Evolutionary conservation across 1,284 basidiomycete species (phyloP).

Genomic region (Trichosporon asahii): DNA sequence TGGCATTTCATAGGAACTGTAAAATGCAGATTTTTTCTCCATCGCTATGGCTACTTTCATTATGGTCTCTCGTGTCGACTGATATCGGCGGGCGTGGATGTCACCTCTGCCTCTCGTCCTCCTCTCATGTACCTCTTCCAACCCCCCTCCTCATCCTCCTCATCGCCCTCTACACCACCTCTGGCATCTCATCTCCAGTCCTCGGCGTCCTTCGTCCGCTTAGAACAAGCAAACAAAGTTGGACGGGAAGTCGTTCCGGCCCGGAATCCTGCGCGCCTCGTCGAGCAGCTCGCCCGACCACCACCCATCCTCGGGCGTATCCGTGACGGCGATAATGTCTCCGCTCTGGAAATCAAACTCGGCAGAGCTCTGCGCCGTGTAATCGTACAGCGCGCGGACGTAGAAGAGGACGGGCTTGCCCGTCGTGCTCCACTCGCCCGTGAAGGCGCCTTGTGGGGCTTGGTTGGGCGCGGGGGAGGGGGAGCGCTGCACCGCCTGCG

Average conservation of each 20-base stretch:
- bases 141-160: too few relatives aligned
- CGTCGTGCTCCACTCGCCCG: constrained; percentile 50
- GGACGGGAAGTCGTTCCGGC: constrained; percentile 84
- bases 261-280: constrained; percentile 71
- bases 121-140: not conserved
- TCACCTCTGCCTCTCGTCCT: not conserved
- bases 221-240: constrained; percentile 59
- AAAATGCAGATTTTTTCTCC: constrained; percentile 6
- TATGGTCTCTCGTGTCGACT: not conserved
- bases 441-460: constrained; percentile 41
- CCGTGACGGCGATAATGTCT: constrained; percentile 87
- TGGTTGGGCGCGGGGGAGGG: constrained; percentile 43
- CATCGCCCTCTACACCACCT: too few relatives aligned
- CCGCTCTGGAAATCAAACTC: constrained; percentile 81
- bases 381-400: constrained; percentile 90
- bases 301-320: constrained; percentile 90
- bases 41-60: not conserved
- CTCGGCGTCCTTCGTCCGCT: not conserved
- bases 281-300: constrained; percentile 76
- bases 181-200: not conserved
- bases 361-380: constrained; percentile 63
- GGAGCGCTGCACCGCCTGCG: constrained; percentile 28
- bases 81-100: too few relatives aligned
- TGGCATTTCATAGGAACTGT: not conserved
- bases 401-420: constrained; percentile 51